phyloP scores from a whole-genome alignment of 202 grass and related monocot species.

The Elaeis oleifera region DNA sequence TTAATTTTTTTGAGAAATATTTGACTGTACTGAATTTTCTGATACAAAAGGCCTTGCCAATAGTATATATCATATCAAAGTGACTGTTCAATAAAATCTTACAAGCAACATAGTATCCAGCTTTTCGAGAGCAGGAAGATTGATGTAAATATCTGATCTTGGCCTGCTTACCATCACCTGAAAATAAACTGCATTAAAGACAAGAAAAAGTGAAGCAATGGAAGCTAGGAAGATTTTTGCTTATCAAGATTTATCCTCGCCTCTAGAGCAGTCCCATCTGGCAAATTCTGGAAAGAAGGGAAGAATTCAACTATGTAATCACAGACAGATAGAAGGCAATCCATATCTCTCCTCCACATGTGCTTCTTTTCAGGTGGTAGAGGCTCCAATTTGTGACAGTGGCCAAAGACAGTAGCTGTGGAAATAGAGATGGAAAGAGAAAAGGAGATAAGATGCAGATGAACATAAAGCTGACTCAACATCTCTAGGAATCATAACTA shows the following conservation, averaged over 20 bases:
- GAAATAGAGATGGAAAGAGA: neutral
- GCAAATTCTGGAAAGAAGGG: conserved; percentile 53
- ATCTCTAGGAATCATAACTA: no score
- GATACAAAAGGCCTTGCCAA: no score
- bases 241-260: conserved; percentile 8
- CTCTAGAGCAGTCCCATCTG: conserved; percentile 54
- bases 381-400: conserved; percentile 74
- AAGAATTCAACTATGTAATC: conserved; percentile 83
- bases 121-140: conserved; percentile 82
- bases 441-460: no score
- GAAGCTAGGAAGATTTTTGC: no score
- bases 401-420: conserved; percentile 80
- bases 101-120: conserved; percentile 82
- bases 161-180: conserved; percentile 72
- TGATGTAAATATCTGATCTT: conserved; percentile 72
- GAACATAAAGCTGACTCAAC: no score
- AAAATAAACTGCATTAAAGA: conserved; percentile 1
- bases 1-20: neutral
- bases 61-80: no score
- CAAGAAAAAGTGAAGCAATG: no score
- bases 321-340: conserved; percentile 72
- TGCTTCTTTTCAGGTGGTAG: conserved; percentile 52
- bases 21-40: no score
- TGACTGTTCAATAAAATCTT: conserved; percentile 10
- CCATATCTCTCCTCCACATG: conserved; percentile 91